These are phyloP conservation scores for Phytophthora pisi DNA, from an alignment of 352 stramenopile genomes.

Conservation along the genomic window DNA sequence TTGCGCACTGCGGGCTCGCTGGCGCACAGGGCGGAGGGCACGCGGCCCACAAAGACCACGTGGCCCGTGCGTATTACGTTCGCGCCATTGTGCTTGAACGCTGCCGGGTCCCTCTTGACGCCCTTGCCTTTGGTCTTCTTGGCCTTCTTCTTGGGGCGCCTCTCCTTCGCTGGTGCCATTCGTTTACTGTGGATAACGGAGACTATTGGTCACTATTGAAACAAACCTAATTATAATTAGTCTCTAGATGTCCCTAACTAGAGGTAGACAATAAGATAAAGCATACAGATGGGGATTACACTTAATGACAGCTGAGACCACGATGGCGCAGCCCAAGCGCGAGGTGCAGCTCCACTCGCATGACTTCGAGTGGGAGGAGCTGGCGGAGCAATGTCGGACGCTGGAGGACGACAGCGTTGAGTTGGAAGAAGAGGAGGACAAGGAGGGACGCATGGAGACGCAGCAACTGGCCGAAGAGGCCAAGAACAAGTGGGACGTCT, in stretches of 20 bases:
- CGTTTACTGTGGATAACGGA: constrained; percentile 4
- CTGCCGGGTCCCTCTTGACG: constrained; percentile 26
- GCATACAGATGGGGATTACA: neutral
- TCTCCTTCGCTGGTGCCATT: constrained; percentile 12
- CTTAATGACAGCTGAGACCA: constrained; percentile 3
- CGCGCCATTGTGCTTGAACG: constrained; percentile 6
- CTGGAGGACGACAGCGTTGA: constrained; percentile 15
- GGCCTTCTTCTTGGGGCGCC: constrained; percentile 17
- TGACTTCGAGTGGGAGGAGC: constrained; percentile 81
- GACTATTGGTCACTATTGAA: neutral
- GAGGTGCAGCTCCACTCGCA: constrained; percentile 73
- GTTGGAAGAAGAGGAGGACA: constrained; percentile 5
- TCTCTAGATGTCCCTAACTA: neutral
- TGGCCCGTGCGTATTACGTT: constrained; percentile 18
- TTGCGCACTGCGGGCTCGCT: constrained; percentile 52
- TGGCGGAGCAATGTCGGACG: constrained; percentile 52
- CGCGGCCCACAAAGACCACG: constrained; percentile 59
- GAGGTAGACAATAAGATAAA: neutral
- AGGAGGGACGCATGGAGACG: constrained; percentile 10
- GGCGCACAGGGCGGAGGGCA: constrained; percentile 64
- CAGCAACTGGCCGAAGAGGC: constrained; percentile 55
- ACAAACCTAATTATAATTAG: neutral
- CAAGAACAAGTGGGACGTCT: constrained; percentile 77
- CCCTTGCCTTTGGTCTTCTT: constrained; percentile 13
- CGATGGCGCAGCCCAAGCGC: constrained; percentile 15